Percentiles rank a stretch among this genome's conserved stretches.
phyloP scores from a whole-genome alignment of 208 protist species.

The Angomonas ambiguus region DNA sequence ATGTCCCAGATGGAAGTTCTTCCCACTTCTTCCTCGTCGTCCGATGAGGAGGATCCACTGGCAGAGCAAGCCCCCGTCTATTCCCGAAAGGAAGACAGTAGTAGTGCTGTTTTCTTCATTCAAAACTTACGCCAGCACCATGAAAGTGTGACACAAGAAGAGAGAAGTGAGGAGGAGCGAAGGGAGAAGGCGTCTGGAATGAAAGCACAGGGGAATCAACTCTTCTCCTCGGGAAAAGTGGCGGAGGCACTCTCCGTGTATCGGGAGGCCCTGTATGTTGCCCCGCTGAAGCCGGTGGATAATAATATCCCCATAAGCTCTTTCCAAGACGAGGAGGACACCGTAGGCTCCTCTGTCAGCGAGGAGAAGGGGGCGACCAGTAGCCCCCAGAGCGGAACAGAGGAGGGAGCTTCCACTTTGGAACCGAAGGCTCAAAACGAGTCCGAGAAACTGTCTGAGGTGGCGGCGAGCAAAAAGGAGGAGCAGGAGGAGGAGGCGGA shows the following conservation, averaged over 20 bases:
- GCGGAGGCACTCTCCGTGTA: conserved; percentile 68
- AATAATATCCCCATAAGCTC: neutral
- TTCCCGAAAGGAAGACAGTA: neutral
- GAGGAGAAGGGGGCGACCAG: conserved; percentile 1
- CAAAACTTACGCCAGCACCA: neutral
- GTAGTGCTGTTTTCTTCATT: neutral
- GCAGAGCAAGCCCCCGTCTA: neutral
- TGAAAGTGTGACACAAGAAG: neutral
- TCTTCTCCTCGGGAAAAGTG: conserved; percentile 49
- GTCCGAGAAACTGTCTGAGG: neutral
- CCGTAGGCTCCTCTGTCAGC: neutral
- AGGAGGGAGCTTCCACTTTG: neutral
- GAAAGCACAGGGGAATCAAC: conserved; percentile 65
- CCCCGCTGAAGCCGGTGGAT: conserved; percentile 51
- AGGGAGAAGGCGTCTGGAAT: conserved; percentile 39
- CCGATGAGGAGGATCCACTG: conserved; percentile 16
- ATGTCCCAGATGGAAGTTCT: conserved; percentile 15
- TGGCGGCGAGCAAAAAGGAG: neutral
- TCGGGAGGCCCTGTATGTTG: conserved; percentile 48
- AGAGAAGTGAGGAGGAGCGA: conserved; percentile 31
- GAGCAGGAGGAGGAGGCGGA: conserved; percentile 17
- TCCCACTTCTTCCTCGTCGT: conserved; percentile 18
- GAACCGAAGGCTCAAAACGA: neutral
- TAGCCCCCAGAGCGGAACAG: neutral
- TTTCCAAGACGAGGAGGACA: neutral